Evolutionary conservation across 345 rosid species (phyloP).

Genomic region (Turnera subulata): DNA sequence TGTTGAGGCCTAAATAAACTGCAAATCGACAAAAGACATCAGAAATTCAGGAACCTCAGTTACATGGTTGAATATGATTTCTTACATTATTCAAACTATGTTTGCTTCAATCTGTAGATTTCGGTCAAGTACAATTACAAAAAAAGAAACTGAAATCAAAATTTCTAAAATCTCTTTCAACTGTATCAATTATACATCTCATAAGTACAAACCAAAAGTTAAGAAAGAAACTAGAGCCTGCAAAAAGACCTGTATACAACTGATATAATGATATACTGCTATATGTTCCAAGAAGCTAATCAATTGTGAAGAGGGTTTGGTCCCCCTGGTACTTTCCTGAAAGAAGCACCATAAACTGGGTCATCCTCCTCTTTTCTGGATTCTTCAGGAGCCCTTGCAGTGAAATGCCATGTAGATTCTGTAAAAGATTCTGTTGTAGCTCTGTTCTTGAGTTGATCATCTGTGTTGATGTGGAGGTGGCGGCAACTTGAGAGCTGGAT

Average conservation of each 20-base stretch:
- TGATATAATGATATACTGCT: constrained; percentile 4
- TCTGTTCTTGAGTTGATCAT: constrained; percentile 10
- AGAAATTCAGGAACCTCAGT: not conserved
- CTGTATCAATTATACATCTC: constrained; percentile 25
- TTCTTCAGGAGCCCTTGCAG: constrained; percentile 24
- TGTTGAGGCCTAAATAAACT: not conserved
- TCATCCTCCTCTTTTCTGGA: constrained; percentile 13
- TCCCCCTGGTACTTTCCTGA: constrained; percentile 45
- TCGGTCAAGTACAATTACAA: no score
- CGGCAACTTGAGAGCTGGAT: constrained; percentile 29
- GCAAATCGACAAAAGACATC: no score
- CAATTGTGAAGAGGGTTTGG: constrained; percentile 64
- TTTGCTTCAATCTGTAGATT: no score
- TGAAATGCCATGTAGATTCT: constrained; percentile 19
- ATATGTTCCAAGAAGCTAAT: constrained; percentile 18
- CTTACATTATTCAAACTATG: no score
- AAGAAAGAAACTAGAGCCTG: constrained; percentile 21
- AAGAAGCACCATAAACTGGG: constrained; percentile 35
- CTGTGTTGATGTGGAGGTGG: not conserved
- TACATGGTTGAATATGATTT: constrained; percentile 6
- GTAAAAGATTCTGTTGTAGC: not conserved
- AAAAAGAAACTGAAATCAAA: not conserved
- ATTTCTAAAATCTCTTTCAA: constrained; percentile 8
- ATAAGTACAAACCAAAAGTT: not conserved
- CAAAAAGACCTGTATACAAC: constrained; percentile 17